Evolutionary conservation across 495 filamentous ascomycete genomes (phyloP).

Genomic region (Bombardia bombarda): DNA sequence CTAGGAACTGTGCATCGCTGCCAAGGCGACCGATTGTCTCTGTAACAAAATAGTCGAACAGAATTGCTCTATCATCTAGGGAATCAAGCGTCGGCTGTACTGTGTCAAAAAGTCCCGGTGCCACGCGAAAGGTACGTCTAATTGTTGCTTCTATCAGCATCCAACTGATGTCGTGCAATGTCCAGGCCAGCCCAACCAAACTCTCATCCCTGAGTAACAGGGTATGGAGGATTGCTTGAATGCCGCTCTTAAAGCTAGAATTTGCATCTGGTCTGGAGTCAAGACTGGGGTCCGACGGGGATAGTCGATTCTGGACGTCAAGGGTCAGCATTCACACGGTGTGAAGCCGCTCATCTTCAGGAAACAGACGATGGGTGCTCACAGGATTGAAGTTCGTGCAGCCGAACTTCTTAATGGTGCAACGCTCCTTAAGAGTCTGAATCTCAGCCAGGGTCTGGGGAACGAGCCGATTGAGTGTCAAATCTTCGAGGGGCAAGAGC

Average conservation of each 20-base stretch:
- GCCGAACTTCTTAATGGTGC: background rate
- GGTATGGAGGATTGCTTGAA: background rate
- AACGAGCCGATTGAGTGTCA: background rate
- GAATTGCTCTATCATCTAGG: no score
- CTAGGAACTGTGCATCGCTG: no score
- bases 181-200: conserved; percentile 3
- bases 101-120: no score
- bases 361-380: background rate
- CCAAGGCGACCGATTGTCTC: no score
- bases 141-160: background rate
- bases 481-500: background rate
- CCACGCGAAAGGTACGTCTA: no score
- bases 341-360: no score
- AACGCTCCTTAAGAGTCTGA: background rate
- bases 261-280: background rate
- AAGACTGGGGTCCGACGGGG: no score
- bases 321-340: no score
- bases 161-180: conserved; percentile 3
- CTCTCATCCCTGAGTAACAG: background rate
- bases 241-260: background rate
- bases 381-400: background rate
- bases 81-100: no score
- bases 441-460: background rate
- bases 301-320: no score
- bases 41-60: no score